Conservation (phyloP, 495 filamentous ascomycete genomes). For the Hyphodiscus hymeniophilus region DNA sequence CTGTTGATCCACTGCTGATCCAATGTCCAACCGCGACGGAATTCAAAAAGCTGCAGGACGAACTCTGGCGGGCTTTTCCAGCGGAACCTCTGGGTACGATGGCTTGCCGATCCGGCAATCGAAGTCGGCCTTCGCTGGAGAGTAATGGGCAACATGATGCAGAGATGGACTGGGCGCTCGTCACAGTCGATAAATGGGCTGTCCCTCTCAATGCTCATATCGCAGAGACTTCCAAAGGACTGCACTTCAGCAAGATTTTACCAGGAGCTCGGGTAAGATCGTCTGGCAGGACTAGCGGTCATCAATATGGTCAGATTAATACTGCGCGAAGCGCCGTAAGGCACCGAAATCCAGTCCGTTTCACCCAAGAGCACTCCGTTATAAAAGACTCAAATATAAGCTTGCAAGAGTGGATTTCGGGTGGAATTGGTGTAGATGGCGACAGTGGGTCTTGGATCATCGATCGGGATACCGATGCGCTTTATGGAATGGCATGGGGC, state of each 20-base stretch:
- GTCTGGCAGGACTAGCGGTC: background rate
- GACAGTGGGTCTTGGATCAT: constrained; percentile 29
- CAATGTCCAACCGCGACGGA: too few relatives aligned
- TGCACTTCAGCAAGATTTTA: background rate
- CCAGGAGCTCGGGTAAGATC: constrained; percentile 3
- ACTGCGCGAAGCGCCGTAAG: background rate
- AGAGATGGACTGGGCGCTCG: constrained; percentile 5
- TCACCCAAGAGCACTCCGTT: constrained; percentile 2
- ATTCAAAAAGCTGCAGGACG: too few relatives aligned
- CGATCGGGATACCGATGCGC: constrained; percentile 22
- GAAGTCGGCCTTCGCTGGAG: too few relatives aligned
- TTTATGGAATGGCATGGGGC: constrained; percentile 29
- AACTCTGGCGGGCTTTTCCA: too few relatives aligned
- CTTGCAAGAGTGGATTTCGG: constrained; percentile 24
- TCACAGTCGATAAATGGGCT: background rate
- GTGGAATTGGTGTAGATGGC: constrained; percentile 30
- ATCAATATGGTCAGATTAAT: background rate
- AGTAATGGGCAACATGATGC: too few relatives aligned
- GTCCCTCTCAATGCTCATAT: background rate
- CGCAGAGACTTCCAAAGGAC: background rate
- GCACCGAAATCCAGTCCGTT: background rate
- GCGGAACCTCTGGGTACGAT: too few relatives aligned
- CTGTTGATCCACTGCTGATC: too few relatives aligned
- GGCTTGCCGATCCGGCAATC: too few relatives aligned
- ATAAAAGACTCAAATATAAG: background rate